These are phyloP conservation scores for Mediolabrus comicus DNA, from an alignment of 108 stramenopile species.

Conservation along the genomic window DNA sequence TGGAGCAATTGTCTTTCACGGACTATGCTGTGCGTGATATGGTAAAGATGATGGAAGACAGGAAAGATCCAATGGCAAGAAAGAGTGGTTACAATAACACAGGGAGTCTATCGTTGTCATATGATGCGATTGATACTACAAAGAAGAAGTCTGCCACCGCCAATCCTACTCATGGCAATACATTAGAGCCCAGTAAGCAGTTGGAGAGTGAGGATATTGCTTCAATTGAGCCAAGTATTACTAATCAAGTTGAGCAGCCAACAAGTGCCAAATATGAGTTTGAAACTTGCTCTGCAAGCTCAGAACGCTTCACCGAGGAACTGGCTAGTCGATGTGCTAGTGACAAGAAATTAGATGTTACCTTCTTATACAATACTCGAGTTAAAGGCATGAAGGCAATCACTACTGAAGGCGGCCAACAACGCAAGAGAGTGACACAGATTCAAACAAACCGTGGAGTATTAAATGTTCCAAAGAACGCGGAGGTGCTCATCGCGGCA, in stretches of 20 bases:
- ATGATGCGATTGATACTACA: conserved; percentile 1
- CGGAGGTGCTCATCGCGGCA: conserved; percentile 34
- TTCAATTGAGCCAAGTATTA: conserved; percentile 1
- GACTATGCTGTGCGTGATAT: conserved; percentile 39
- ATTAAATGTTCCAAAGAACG: conserved; percentile 10
- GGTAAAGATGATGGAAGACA: conserved; percentile 33
- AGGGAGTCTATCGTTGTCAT: conserved; percentile 15
- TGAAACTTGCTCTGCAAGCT: conserved; percentile 27
- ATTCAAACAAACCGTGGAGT: conserved; percentile 26
- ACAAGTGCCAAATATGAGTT: conserved; percentile 27
- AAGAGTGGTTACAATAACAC: conserved; percentile 12
- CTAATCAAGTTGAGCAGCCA: conserved; percentile 7
- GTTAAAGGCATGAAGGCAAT: background rate
- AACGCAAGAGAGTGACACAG: conserved; percentile 11
- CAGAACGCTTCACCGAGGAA: conserved; percentile 39
- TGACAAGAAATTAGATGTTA: conserved; percentile 17
- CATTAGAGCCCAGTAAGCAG: conserved; percentile 10
- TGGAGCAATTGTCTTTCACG: conserved; percentile 34
- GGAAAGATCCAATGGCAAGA: conserved; percentile 13
- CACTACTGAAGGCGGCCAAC: background rate
- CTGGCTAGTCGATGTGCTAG: conserved; percentile 26
- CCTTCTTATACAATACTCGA: conserved; percentile 26
- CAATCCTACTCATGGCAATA: conserved; percentile 1
- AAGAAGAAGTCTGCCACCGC: background rate
- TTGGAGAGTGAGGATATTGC: conserved; percentile 5